A percentile compares a stretch with the other conserved stretches of the same genome.
Evolutionary conservation across 2,329 filamentous ascomycete species (phyloP).

Genomic region (Coniochaeta hoffmannii): DNA sequence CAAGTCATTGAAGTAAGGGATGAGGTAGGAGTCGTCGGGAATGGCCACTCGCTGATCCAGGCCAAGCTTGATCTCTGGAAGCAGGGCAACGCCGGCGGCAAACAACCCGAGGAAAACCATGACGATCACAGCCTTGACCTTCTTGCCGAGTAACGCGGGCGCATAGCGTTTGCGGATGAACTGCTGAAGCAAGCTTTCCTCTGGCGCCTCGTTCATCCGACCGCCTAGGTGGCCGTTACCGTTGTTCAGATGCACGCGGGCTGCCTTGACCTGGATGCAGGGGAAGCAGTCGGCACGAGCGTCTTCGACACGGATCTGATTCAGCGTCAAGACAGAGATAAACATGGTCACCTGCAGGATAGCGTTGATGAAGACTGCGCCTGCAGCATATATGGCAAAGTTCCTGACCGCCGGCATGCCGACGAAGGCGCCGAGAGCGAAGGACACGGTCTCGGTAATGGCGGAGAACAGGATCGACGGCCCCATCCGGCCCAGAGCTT

Average conservation of each 20-base stretch:
- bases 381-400: conserved; percentile 93
- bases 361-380: conserved; percentile 94
- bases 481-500: conserved; percentile 90
- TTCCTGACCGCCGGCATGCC: conserved; percentile 98
- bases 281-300: conserved; percentile 88
- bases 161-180: conserved; percentile 92
- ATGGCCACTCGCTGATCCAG: conserved; percentile 93
- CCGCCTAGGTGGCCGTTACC: conserved; percentile 50
- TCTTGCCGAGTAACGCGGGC: conserved; percentile 70
- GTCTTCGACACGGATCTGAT: conserved; percentile 84
- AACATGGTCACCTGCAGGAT: conserved; percentile 97
- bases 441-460: conserved; percentile 89
- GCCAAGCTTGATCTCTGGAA: conserved; percentile 79
- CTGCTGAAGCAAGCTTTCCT: conserved; percentile 74
- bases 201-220: conserved; percentile 61
- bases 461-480: conserved; percentile 94
- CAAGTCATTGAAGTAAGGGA: conserved; percentile 92
- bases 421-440: conserved; percentile 85
- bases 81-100: conserved; percentile 73
- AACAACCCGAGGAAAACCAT: conserved; percentile 82
- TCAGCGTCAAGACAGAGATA: conserved; percentile 81
- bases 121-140: conserved; percentile 69
- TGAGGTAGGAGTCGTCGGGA: conserved; percentile 88
- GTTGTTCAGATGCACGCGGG: conserved; percentile 56
- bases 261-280: conserved; percentile 73